Evolutionary conservation across 768 basidiomycete species (phyloP).

Genomic region (Tylopilus subfusipes): DNA sequence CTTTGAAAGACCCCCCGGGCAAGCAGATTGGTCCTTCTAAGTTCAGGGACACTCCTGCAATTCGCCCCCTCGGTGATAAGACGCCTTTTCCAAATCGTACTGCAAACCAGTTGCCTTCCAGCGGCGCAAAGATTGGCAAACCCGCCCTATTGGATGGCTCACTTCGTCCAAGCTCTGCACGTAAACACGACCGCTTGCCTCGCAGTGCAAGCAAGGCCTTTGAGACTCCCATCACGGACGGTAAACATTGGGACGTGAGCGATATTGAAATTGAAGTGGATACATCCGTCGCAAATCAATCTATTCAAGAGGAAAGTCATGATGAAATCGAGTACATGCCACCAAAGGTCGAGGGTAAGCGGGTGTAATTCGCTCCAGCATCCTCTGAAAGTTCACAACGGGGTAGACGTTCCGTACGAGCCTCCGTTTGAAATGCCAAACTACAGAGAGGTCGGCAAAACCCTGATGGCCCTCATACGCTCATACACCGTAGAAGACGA

Average conservation of each 20-base stretch:
- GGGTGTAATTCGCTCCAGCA: not conserved
- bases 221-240: constrained; percentile 63
- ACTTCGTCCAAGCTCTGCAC: constrained; percentile 62
- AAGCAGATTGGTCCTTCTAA: constrained; percentile 30
- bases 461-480: constrained; percentile 36
- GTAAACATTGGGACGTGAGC: constrained; percentile 75
- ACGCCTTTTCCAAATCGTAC: constrained; percentile 72
- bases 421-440: constrained; percentile 50
- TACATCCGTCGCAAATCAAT: constrained; percentile 19
- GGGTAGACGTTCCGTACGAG: constrained; percentile 40
- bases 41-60: constrained; percentile 19
- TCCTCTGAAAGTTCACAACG: constrained; percentile 2
- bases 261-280: constrained; percentile 44
- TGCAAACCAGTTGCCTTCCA: constrained; percentile 30
- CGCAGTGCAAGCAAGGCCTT: constrained; percentile 48
- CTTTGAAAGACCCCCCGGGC: constrained; percentile 17
- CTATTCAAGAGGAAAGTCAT: constrained; percentile 31
- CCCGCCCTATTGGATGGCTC: constrained; percentile 39
- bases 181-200: constrained; percentile 60
- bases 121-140: constrained; percentile 37
- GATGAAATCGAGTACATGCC: constrained; percentile 57
- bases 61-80: constrained; percentile 66
- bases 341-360: constrained; percentile 47
- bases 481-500: constrained; percentile 35
- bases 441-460: constrained; percentile 40